Conservation (phyloP, 192 early-diverging fungal species). For the Dissophora globulifera region DNA sequence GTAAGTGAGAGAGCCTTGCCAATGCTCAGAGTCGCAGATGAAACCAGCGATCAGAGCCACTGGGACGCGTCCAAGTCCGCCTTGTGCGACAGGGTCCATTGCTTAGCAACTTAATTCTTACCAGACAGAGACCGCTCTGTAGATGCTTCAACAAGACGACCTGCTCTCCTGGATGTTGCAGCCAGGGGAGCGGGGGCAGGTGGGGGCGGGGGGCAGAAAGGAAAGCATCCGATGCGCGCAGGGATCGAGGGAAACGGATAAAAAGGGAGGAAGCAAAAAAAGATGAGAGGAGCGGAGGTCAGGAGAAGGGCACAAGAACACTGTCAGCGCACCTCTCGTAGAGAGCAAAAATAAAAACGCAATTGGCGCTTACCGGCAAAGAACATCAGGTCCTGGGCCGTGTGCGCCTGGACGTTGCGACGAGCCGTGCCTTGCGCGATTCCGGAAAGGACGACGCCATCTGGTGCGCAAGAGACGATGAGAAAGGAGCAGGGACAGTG, state of each 20-base stretch:
- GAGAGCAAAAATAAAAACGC: neutral
- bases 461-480: neutral
- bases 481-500: neutral
- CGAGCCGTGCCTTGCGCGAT: slow-evolving; percentile 17
- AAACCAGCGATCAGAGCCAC: neutral
- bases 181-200: neutral
- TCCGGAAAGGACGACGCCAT: slow-evolving; percentile 1
- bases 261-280: too few relatives aligned
- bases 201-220: too few relatives aligned
- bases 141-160: slow-evolving; percentile 12
- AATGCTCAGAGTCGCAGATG: too few relatives aligned
- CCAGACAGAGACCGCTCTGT: slow-evolving; percentile 10
- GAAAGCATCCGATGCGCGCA: too few relatives aligned
- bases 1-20: neutral
- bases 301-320: too few relatives aligned
- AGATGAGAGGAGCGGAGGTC: too few relatives aligned
- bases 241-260: too few relatives aligned
- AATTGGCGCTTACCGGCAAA: slow-evolving; percentile 29
- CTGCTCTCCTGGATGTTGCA: slow-evolving; percentile 10
- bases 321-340: too few relatives aligned
- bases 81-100: too few relatives aligned
- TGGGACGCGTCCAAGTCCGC: too few relatives aligned
- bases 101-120: slow-evolving; percentile 13
- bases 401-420: slow-evolving; percentile 1
- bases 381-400: slow-evolving; percentile 17